Evolutionary conservation across 2,329 filamentous ascomycete genomes (phyloP), one percentile per base, ranked within the genome.

Genomic region (Parastagonospora nodorum): DNA sequence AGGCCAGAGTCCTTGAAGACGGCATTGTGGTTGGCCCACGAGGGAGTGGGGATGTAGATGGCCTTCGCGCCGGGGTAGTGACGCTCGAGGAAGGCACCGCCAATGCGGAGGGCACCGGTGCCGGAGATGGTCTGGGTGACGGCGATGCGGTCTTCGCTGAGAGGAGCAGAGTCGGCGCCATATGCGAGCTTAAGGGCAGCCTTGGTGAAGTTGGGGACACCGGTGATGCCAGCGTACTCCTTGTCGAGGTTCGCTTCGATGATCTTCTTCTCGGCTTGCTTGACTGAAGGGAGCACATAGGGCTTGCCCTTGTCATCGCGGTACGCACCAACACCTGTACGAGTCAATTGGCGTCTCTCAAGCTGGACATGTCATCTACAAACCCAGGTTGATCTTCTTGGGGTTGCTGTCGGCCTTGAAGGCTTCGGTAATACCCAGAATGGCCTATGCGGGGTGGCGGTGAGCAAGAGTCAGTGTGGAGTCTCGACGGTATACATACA

Each of bases 71-170:
- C 86, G 38, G 92, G 92, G 82, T 89, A 97, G 84, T 91, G 93
- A 70, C 92, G 89, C 76, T 90, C 78, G 64, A 99, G 84, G 86
- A 97, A 99, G 65, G 90, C 92, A 70, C 88, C 94, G 61, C 91
- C 94, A 73, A 99, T 93, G 74, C 94, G 88, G 71, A 99, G 86
- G 58, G 94, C 94, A 72, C 94, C 94, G 51, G 94, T 99, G 64
- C 94, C 94, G 55, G 94, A 99, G 81, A 99, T 97, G 79, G 92
- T 90, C 83, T 99, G 94, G 58, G 93, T 97, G 77, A 96, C 92
- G 78, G 87, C 92, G 58, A 97, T 81, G 69, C 92, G 88, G 74
- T 82, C 82, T 57, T 87, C 83, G 66, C 82, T 83, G 70, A 97
- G 84, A 64, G 87, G 88, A 38, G 87, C 77, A 55, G 88, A 94